Evolutionary conservation across 805 yeast genomes (phyloP).

Genomic region (Grigorovia yakushimaensis): DNA sequence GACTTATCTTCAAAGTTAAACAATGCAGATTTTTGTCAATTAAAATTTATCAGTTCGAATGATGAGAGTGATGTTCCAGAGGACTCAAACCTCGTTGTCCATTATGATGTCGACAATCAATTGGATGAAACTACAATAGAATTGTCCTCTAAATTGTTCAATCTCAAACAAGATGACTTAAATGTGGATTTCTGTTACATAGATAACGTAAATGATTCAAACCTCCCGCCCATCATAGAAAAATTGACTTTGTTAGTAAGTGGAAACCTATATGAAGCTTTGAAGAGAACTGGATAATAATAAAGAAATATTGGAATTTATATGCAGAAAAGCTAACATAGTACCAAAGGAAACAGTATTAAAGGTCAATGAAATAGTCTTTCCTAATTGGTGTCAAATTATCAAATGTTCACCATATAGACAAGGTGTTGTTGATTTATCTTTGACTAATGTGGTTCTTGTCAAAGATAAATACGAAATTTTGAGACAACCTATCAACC

Average conservation of each 20-base stretch:
- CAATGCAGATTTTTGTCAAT: neutral
- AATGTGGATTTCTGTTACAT: conserved; percentile 13
- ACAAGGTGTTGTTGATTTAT: conserved; percentile 15
- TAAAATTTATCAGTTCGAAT: no score
- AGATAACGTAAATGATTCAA: neutral
- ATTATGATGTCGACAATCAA: neutral
- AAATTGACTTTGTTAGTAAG: conserved; percentile 11
- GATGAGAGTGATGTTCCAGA: neutral
- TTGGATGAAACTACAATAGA: neutral
- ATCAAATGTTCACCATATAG: conserved; percentile 12
- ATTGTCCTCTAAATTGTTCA: neutral
- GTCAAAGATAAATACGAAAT: conserved; percentile 7
- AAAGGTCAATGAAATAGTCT: conserved; percentile 8
- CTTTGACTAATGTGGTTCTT: conserved; percentile 15
- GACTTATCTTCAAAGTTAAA: conserved; percentile 1
- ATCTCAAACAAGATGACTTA: neutral
- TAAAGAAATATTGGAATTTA: conserved; percentile 13
- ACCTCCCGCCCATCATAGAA: conserved; percentile 8
- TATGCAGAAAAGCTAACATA: conserved; percentile 16
- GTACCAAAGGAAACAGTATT: conserved; percentile 9
- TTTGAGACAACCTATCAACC: no score
- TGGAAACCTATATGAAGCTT: conserved; percentile 14
- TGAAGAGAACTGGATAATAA: conserved; percentile 9
- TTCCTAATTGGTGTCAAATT: conserved; percentile 14
- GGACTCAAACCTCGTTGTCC: neutral